Conservation (phyloP, 495 filamentous ascomycete species). For the Xylaria telfairii region DNA sequence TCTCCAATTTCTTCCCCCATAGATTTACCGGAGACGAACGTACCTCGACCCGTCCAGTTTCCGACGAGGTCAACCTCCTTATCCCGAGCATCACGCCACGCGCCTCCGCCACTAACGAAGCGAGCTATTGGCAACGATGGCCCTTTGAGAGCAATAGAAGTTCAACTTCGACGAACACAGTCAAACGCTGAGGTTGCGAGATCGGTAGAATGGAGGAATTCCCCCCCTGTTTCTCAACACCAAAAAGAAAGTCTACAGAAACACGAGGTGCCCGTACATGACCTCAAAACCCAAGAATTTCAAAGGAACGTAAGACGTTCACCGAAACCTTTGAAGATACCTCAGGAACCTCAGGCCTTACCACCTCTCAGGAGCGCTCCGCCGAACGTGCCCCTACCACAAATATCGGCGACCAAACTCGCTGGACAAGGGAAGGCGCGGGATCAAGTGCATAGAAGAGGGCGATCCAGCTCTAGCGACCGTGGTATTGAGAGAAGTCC, state of each 20-base stretch:
- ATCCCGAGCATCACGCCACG: slow-evolving; percentile 20
- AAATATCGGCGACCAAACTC: not conserved
- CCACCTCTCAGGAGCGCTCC: slow-evolving; percentile 22
- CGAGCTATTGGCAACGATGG: not conserved
- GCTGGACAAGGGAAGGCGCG: slow-evolving; percentile 14
- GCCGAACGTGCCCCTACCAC: slow-evolving; percentile 17
- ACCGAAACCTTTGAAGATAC: not conserved
- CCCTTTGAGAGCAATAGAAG: not conserved
- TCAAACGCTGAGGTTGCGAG: slow-evolving; percentile 22
- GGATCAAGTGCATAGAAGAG: slow-evolving; percentile 12
- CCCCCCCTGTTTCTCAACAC: not conserved
- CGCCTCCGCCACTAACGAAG: not conserved
- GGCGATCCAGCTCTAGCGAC: slow-evolving; percentile 6
- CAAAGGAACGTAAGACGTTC: not conserved
- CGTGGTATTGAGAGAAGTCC: slow-evolving; percentile 3
- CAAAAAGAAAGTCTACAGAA: not conserved
- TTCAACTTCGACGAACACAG: slow-evolving; percentile 22
- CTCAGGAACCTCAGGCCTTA: not conserved
- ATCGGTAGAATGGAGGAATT: not conserved
- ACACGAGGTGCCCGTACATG: not conserved
- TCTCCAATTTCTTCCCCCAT: not conserved
- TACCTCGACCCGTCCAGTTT: slow-evolving; percentile 3
- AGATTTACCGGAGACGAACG: not conserved
- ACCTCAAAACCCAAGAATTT: not conserved
- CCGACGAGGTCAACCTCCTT: slow-evolving; percentile 24